These are phyloP conservation scores for Colletotrichum caudatum DNA, from an alignment of 2,329 filamentous ascomycete genomes.

Conservation along the genomic window DNA sequence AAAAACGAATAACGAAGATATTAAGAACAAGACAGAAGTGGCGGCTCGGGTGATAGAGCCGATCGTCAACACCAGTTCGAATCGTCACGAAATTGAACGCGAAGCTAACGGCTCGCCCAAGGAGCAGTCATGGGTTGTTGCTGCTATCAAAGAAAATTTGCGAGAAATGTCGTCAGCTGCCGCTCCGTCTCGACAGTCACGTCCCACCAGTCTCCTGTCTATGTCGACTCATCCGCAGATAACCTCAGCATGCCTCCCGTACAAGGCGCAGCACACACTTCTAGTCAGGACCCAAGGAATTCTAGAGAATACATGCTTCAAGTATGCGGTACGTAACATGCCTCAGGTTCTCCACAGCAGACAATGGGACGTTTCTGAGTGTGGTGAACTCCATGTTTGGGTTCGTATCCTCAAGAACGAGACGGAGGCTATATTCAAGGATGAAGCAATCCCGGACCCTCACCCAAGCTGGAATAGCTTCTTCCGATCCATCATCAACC, in stretches of 20 bases:
- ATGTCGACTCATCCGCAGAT: background rate
- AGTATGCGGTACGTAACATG: background rate
- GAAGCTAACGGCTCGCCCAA: background rate
- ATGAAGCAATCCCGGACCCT: background rate
- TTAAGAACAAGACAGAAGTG: background rate
- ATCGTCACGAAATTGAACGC: no score
- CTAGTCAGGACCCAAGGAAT: background rate
- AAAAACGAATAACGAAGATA: background rate
- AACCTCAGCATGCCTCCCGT: background rate
- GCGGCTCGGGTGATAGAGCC: background rate
- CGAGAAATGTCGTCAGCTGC: background rate
- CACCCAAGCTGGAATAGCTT: background rate
- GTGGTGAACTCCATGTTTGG: conserved; percentile 1
- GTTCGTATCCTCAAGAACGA: background rate
- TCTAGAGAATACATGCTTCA: background rate
- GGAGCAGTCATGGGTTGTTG: background rate
- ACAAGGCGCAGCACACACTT: conserved; percentile 5
- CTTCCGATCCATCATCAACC: background rate
- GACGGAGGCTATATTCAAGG: background rate
- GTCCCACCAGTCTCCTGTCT: background rate
- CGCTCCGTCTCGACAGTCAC: background rate
- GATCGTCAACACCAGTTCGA: background rate
- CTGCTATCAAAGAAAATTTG: background rate
- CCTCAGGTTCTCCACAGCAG: background rate
- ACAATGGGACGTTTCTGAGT: background rate